Evolutionary conservation across 2,329 filamentous ascomycete genomes (phyloP).

Genomic region (Colletotrichum lentis): DNA sequence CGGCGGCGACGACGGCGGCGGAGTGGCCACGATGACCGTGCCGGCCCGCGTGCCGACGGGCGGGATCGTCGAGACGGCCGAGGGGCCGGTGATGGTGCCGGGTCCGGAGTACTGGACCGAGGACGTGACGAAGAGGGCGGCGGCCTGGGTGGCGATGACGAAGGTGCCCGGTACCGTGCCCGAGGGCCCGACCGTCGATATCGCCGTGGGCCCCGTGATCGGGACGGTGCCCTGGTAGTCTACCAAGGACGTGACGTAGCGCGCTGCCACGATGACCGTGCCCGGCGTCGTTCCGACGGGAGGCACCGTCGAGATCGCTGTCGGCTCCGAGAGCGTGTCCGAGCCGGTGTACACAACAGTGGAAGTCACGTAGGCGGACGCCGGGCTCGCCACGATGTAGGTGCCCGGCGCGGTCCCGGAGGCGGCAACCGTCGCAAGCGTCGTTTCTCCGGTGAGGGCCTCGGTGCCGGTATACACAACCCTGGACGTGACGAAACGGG

Average conservation of each 20-base stretch:
- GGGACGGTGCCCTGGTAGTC: conserved; percentile 15
- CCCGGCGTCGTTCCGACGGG: conserved; percentile 17
- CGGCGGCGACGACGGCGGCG: too few relatives aligned
- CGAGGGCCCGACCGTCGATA: conserved; percentile 25
- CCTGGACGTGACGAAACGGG: conserved; percentile 11
- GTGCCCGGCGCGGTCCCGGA: conserved; percentile 29
- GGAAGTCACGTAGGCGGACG: conserved; percentile 10
- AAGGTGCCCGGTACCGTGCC: conserved; percentile 28
- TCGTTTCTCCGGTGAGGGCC: conserved; percentile 19
- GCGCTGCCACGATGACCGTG: conserved; percentile 24
- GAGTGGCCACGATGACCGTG: conserved; percentile 19
- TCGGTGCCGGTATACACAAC: conserved; percentile 7
- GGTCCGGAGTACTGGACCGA: conserved; percentile 21
- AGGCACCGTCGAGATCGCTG: conserved; percentile 12
- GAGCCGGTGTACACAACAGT: conserved; percentile 8
- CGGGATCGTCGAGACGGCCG: conserved; percentile 18
- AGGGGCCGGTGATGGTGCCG: neutral
- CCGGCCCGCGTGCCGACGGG: conserved; percentile 24
- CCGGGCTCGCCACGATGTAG: conserved; percentile 21
- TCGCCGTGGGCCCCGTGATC: conserved; percentile 18
- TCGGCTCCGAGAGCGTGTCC: neutral
- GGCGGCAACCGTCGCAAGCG: conserved; percentile 16
- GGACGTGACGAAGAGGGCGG: conserved; percentile 28
- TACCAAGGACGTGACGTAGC: conserved; percentile 19
- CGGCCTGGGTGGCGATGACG: conserved; percentile 22